Conservation (phyloP, 2,329 filamentous ascomycete genomes). For the Chalaropsis ovoidea region DNA sequence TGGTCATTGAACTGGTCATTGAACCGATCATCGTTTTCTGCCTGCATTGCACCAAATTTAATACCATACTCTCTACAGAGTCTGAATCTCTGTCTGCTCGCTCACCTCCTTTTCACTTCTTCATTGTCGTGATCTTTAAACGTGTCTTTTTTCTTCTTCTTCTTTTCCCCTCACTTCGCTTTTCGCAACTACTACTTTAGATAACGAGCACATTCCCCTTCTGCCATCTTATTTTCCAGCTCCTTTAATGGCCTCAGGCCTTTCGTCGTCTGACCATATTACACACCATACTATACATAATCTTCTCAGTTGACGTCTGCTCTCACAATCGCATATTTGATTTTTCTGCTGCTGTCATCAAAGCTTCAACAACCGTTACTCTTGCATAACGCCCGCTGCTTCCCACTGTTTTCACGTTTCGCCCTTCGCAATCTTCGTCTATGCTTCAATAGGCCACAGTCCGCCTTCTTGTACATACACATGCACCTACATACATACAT, state of each 20-base stretch:
- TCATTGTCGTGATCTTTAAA: neutral
- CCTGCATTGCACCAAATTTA: neutral
- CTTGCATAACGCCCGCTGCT: neutral
- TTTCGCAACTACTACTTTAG: neutral
- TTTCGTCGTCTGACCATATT: constrained; percentile 12
- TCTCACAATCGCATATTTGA: neutral
- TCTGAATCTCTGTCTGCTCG: neutral
- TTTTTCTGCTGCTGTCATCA: neutral
- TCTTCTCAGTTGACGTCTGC: neutral
- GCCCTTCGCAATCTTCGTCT: neutral
- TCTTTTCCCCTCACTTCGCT: neutral
- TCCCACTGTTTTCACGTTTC: too few species aligned
- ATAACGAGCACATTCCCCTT: constrained; percentile 4
- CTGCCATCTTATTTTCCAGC: neutral
- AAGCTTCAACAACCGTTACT: neutral
- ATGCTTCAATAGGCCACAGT: neutral
- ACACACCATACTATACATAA: neutral
- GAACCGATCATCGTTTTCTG: too few species aligned
- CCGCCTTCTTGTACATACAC: neutral
- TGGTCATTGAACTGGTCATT: too few species aligned
- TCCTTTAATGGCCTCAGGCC: neutral
- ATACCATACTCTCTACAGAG: neutral
- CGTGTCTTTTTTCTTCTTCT: constrained; percentile 1
- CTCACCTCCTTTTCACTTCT: constrained; percentile 5
- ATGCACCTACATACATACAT: neutral